Evolutionary conservation across 495 filamentous ascomycete species (phyloP), one percentile per base, ranked within the genome.

Genomic region (Hypoxylon rickii): DNA sequence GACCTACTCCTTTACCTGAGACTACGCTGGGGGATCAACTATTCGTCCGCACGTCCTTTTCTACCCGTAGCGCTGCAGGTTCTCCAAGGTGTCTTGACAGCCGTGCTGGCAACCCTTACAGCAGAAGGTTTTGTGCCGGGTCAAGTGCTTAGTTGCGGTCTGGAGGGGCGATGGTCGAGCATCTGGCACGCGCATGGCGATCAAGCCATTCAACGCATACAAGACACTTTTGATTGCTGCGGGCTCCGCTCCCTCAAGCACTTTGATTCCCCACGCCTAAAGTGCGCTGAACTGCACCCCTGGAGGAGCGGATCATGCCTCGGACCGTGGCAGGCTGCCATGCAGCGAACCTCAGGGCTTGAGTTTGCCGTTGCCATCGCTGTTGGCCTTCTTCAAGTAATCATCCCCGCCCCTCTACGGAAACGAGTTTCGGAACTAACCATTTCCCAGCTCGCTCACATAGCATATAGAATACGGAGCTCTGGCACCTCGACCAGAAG

Each of bases 211-310:
- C 69, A 79, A 40, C 41, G 66, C 7, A 86, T 90, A 52, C 86
- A 90, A 49, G 83, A 89, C 65, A 57, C 70, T 0, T 76, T 89
- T 32, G 60, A 76, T 7, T 90, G 87, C 68, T 90, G 87, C 52
- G 87, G 87, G 2, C 71, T 87, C 10, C 71, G 72, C 20, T 78
- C 73, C 16, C 59, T 77, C 3, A 71, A 64, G 44, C 85, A 90
- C 58, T 74, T 75, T 47, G 76, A 78, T 0, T 87, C 75, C 73
- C 86, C 86, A 7, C 11, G 1, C 0, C 3, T 4, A 3, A 17
- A 44, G 2, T 69, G 66, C 18, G 1, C 2, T 0, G 26, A 46
- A 0, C 12, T 63, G 1, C 53, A 61, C 21, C 10, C 16, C 0
- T 15, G 31, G 11, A 61, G 60, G 48, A 24, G 53, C 11, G 19